Evolutionary conservation across 2,329 filamentous ascomycete genomes (phyloP).

Genomic region (Microdochium trichocladiopsis): DNA sequence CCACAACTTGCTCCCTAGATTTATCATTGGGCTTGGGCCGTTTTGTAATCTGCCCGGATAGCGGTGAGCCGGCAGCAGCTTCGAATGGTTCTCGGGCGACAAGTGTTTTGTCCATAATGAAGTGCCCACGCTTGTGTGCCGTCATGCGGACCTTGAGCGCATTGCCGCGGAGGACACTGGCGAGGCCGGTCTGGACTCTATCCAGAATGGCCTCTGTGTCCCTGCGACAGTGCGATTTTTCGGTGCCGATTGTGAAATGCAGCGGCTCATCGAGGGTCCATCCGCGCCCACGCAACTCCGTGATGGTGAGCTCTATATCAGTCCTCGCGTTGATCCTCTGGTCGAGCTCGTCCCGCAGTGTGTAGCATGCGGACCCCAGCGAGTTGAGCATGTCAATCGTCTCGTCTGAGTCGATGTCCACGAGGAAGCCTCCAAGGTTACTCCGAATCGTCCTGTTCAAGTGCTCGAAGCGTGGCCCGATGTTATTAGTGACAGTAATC

Average conservation of each 20-base stretch:
- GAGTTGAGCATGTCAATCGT: slow-evolving; percentile 31
- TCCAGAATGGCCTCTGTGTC: slow-evolving; percentile 42
- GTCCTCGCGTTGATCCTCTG: slow-evolving; percentile 29
- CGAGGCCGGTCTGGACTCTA: slow-evolving; percentile 41
- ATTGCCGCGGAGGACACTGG: slow-evolving; percentile 38
- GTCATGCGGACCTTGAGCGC: slow-evolving; percentile 38
- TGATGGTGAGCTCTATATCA: slow-evolving; percentile 40
- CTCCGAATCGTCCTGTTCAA: slow-evolving; percentile 29
- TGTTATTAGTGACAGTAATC: slow-evolving; percentile 39
- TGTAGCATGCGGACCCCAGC: slow-evolving; percentile 6
- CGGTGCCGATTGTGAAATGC: slow-evolving; percentile 33
- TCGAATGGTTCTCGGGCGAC: slow-evolving; percentile 28
- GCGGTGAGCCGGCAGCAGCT: slow-evolving; percentile 7
- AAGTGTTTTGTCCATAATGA: slow-evolving; percentile 42
- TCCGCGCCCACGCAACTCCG: slow-evolving; percentile 34
- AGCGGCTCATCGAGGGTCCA: slow-evolving; percentile 41
- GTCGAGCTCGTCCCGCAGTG: slow-evolving; percentile 30
- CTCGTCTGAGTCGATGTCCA: slow-evolving; percentile 28
- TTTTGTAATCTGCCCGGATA: slow-evolving; percentile 7
- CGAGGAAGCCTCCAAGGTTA: background rate
- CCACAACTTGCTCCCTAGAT: slow-evolving; percentile 30
- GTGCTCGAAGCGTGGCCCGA: slow-evolving; percentile 39
- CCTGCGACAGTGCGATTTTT: slow-evolving; percentile 32
- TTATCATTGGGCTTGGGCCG: slow-evolving; percentile 24
- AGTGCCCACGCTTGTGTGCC: slow-evolving; percentile 44